Base-by-base conservation (phyloP, 768 basidiomycete genomes). In the Mycena maculata region DNA sequence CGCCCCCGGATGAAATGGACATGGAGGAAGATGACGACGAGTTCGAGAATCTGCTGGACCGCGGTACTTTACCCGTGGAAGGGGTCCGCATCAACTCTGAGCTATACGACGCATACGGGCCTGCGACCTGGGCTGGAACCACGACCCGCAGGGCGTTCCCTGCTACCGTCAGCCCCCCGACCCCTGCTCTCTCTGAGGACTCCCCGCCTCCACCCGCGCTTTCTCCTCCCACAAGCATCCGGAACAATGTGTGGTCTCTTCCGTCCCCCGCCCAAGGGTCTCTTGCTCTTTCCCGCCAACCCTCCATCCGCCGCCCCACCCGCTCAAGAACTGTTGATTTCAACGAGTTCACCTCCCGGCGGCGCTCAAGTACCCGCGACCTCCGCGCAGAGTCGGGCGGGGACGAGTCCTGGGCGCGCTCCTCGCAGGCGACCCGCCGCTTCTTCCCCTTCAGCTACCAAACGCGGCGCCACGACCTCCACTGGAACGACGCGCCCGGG, bases 1-100 rank as follows among this genome's bases (percentile, higher is more conserved):
- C 81, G 4, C 84, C 87, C 18, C 83, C 87, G 4, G 83, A 83
- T 55, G 86, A 90, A 69, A 81, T 88, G 73, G 88, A 88, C 42
- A 68, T 87, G 75, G 88, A 89, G 27, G 91, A 90, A 4, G 89
- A 91, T 4, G 89, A 91, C n/a, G 90, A 90, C 36, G 88, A 88
- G 38, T 78, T 88, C 61, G 85, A 83, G 36, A 78, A 78, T 38
- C 74, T 84, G 74, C 59, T 86, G 63, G 78, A 86, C 42, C 77
- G 78, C 53, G 75, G 78, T 2, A 74, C 76, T 6, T 72, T 74
- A 20, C 73, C 78, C 31, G 67, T 83, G 20, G 91, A 91, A 71
- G 89, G 89, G 28, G 81, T 81, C 45, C 86, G 88, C 41, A 71
- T 87, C 58, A 88, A 88, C 66, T 76, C 87, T 15, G 88, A 91